Conservation (phyloP, 192 early-diverging fungal species). For the Cladochytrium replicatum region DNA sequence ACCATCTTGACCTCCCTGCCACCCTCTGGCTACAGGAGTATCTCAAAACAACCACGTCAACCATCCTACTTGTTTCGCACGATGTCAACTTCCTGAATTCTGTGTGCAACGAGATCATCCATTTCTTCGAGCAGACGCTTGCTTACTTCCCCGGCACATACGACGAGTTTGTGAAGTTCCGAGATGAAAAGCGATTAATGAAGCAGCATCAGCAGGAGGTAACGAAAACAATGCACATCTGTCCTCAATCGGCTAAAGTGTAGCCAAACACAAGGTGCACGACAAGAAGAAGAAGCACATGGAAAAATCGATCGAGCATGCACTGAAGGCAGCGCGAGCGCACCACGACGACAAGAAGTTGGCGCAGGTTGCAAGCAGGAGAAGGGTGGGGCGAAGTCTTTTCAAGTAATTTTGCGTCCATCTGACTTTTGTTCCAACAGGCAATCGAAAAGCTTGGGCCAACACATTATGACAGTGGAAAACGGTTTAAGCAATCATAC, state of each 20-base stretch:
- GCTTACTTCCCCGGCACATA: constrained; percentile 78
- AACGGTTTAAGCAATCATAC: constrained; percentile 30
- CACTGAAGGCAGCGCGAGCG: constrained; percentile 56
- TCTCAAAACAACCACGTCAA: constrained; percentile 41
- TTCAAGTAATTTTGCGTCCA: too few relatives aligned
- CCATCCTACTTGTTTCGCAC: constrained; percentile 78
- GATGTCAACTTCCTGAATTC: constrained; percentile 80
- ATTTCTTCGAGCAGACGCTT: constrained; percentile 60
- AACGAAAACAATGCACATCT: constrained; percentile 44
- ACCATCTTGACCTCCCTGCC: constrained; percentile 80
- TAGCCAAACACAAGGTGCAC: too few relatives aligned
- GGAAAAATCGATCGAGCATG: constrained; percentile 70
- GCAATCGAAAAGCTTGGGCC: neutral
- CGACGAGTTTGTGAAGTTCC: constrained; percentile 68
- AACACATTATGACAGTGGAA: constrained; percentile 17
- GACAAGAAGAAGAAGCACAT: constrained; percentile 44
- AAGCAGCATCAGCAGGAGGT: constrained; percentile 54
- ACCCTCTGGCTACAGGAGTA: constrained; percentile 85
- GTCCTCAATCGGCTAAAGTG: too few relatives aligned
- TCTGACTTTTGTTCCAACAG: neutral
- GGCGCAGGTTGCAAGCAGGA: constrained; percentile 49
- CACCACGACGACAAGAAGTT: constrained; percentile 78
- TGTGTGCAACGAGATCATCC: constrained; percentile 60
- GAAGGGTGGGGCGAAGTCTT: neutral
- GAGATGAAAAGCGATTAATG: constrained; percentile 58